Conservation (phyloP, 2,329 filamentous ascomycete genomes). For the Monosporascus sp. region DNA sequence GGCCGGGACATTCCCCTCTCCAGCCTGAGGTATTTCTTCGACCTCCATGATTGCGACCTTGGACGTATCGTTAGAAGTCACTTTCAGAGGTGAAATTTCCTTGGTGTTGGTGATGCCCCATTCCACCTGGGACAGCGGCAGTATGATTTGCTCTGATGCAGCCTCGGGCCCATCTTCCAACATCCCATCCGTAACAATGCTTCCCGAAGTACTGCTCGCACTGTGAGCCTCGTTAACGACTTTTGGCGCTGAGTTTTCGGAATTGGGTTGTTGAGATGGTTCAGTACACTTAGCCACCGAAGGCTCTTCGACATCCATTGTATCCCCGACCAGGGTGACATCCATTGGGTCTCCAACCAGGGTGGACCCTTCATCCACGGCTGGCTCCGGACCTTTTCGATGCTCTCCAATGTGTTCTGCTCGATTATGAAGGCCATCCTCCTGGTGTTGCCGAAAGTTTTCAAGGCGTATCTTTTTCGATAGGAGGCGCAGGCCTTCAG, state of each 20-base stretch:
- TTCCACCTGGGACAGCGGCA: slow-evolving; percentile 12
- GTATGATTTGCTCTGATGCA: slow-evolving; percentile 4
- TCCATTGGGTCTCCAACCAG: slow-evolving; percentile 17
- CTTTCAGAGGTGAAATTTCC: not conserved
- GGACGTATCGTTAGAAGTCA: not conserved
- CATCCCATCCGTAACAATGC: not conserved
- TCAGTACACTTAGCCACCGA: not conserved
- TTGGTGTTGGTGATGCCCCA: slow-evolving; percentile 5
- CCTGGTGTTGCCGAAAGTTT: not conserved
- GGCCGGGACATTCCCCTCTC: not conserved
- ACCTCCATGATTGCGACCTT: not conserved
- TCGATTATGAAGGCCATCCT: not conserved
- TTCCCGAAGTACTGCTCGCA: not conserved
- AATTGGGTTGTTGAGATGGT: not conserved
- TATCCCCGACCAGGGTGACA: slow-evolving; percentile 16
- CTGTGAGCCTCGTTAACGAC: not conserved
- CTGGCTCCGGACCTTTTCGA: not conserved
- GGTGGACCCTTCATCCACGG: slow-evolving; percentile 17
- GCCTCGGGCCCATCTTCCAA: slow-evolving; percentile 6
- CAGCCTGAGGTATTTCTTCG: slow-evolving; percentile 1
- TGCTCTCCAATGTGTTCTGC: not conserved
- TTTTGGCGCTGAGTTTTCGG: not conserved
- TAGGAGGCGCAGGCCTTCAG: not conserved
- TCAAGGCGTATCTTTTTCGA: not conserved
- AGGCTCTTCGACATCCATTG: slow-evolving; percentile 11